Base-by-base conservation (phyloP, 2,329 filamentous ascomycete genomes). In the Dryadomyces sulphureus region DNA sequence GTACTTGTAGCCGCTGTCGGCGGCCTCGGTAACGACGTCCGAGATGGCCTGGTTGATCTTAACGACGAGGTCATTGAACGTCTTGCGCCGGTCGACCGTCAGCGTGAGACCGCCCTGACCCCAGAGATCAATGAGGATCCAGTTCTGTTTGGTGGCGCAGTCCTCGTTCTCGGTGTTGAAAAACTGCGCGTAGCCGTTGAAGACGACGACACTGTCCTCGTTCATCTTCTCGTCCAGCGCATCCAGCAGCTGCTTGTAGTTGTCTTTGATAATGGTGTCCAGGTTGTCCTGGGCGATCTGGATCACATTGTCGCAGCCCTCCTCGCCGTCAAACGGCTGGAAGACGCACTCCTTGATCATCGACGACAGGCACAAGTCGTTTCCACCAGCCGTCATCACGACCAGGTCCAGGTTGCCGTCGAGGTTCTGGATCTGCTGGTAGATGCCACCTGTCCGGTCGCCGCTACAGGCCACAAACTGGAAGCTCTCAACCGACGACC, bases 1-100 rank as follows among this genome's bases (percentile, higher is more conserved):
- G 39, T 54, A 56, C 19, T 50, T 49, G 27, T 49, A 45, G 17
- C 34, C 44, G 25, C 52, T 44, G 12, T 43, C 45, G 35, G 38
- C 38, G 5, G 32, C 24, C 12, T 60, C 55, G 4, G 54, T 47
- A 4, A 60, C 57, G 7, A 57, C 59, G 2, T 56, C 53, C 6
- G 36, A 20, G 44, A 61, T 57, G 22, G 50, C 49, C 12, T 54
- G 45, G 52, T 62, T 61, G 41, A 60, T 54, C 6, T 50, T 39
- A 4, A 24, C 32, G 7, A 56, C 54, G 11, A 62, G 48, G 4
- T 45, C 47, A 49, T 60, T 61, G 52, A 61, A 60, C 24, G 25
- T 50, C 27, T 54, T 51, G 11, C 58, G 59, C n/a, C 58, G 58
- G 8, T 38, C 36, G 7, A 38, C 17, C n/a, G n/a, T 38, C n/a